Conservation (phyloP, 1,284 basidiomycete species). For the Rhodotorula sp. region DNA sequence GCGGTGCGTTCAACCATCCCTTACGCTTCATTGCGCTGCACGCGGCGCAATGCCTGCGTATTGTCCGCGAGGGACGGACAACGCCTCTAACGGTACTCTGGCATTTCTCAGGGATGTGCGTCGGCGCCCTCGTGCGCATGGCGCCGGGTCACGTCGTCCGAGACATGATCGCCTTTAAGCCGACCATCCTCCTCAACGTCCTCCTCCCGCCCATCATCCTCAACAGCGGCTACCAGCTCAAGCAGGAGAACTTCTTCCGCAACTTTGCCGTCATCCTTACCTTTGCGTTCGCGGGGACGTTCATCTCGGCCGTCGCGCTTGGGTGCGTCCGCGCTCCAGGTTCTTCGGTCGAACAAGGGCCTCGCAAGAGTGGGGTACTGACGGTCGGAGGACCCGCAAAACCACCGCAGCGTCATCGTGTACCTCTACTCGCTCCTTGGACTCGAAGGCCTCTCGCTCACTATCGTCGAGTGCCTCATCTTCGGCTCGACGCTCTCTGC, state of each 20-base stretch:
- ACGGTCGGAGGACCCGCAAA: too few relatives aligned
- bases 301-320: conserved; percentile 93
- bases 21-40: neutral
- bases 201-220: conserved; percentile 97
- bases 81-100: neutral
- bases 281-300: conserved; percentile 95
- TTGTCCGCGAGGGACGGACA: too few relatives aligned
- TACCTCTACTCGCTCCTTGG: conserved; percentile 93
- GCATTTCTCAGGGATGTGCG: conserved; percentile 69
- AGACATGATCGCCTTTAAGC: conserved; percentile 82
- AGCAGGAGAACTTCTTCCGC: conserved; percentile 95
- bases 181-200: conserved; percentile 97
- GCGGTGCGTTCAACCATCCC: conserved; percentile 56
- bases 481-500: conserved; percentile 97
- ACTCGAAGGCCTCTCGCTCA: conserved; percentile 77
- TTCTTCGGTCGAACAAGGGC: too few relatives aligned
- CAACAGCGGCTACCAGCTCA: conserved; percentile 95
- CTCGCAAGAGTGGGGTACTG: too few relatives aligned
- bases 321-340: conserved; percentile 62
- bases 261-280: conserved; percentile 93
- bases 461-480: conserved; percentile 86
- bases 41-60: neutral
- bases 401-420: conserved; percentile 71
- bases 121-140: conserved; percentile 85
- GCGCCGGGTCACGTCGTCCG: conserved; percentile 91